These are phyloP conservation scores for Macadamia integrifolia DNA, from an alignment of 164 flowering plant species.

Conservation along the genomic window DNA sequence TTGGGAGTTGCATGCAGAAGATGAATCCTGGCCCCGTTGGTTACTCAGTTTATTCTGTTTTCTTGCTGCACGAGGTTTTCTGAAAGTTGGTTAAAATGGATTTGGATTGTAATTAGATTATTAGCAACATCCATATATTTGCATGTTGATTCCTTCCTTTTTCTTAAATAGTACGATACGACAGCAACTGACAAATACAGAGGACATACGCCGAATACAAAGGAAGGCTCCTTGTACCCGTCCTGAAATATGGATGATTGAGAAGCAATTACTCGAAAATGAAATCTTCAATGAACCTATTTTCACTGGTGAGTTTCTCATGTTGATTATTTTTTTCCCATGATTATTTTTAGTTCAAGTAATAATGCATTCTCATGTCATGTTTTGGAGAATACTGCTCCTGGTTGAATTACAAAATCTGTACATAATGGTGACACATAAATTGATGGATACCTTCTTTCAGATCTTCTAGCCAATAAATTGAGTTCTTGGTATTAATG, in stretches of 20 bases:
- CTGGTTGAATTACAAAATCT: neutral
- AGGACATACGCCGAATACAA: slow-evolving; percentile 84
- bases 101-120: no score
- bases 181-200: slow-evolving; percentile 72
- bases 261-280: slow-evolving; percentile 63
- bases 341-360: neutral
- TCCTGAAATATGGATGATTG: slow-evolving; percentile 71
- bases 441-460: neutral
- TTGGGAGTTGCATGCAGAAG: no score
- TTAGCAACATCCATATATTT: neutral
- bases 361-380: no score
- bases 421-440: neutral
- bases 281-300: slow-evolving; percentile 68
- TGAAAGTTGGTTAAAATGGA: no score
- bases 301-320: slow-evolving; percentile 52
- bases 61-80: neutral
- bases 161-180: slow-evolving; percentile 53
- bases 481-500: neutral
- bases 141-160: slow-evolving; percentile 1
- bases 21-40: no score
- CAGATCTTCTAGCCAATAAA: neutral
- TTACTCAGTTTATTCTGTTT: neutral
- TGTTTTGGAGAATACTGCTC: neutral
- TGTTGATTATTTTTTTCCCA: neutral
- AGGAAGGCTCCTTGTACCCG: slow-evolving; percentile 96